Evolutionary conservation across 306 rosid species (phyloP).

Genomic region (Argentina anserina): DNA sequence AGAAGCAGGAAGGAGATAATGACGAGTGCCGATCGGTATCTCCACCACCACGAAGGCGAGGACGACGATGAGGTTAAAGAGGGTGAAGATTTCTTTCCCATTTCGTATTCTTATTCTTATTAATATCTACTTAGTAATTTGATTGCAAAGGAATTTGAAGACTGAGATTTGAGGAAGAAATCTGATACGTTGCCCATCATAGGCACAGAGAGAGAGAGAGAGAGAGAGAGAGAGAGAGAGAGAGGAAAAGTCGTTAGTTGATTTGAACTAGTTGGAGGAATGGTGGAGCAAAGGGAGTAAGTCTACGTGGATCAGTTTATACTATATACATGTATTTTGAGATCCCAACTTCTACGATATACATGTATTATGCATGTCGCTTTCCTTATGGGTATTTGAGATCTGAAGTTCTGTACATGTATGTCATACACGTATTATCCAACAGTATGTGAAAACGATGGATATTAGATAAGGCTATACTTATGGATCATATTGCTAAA

Average conservation of each 20-base stretch:
- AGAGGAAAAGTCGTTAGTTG: background rate
- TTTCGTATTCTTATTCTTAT: conserved; percentile 1
- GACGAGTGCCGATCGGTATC: conserved; percentile 32
- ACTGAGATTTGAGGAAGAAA: conserved; percentile 5
- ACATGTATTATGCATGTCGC: too few relatives aligned
- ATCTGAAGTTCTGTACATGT: too few relatives aligned
- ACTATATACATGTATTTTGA: too few relatives aligned
- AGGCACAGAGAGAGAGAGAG: background rate
- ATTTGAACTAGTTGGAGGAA: background rate
- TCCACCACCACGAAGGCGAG: conserved; percentile 15
- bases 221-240: background rate
- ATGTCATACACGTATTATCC: too few relatives aligned
- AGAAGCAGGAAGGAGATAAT: conserved; percentile 29
- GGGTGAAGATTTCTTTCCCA: conserved; percentile 32
- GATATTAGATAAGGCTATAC: too few relatives aligned
- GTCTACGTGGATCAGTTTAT: conserved; percentile 6
- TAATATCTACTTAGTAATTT: background rate
- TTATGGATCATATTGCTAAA: too few relatives aligned
- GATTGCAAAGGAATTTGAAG: background rate
- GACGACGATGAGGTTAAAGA: conserved; percentile 21
- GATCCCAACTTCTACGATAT: too few relatives aligned
- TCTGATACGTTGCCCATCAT: background rate
- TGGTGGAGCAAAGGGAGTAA: background rate
- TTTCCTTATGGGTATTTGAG: too few relatives aligned
- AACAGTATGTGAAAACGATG: too few relatives aligned